Percentiles rank a stretch among this genome's conserved stretches.
Conservation (phyloP, 1,139 yeast genomes). For the Torulaspora globosa region DNA sequence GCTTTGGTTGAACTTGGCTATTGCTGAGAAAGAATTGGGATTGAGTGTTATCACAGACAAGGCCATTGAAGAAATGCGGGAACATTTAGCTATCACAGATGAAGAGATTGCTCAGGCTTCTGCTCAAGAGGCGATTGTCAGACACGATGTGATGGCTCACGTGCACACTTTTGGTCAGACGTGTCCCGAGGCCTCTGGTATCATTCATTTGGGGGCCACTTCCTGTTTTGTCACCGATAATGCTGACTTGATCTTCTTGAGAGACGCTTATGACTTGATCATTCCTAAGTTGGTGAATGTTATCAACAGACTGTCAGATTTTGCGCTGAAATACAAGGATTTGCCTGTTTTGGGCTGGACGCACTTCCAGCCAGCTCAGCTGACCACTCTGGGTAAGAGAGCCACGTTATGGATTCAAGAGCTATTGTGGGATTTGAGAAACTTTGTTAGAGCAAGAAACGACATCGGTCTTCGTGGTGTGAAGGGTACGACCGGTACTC, state of each 20-base stretch:
- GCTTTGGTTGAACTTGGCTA: slow-evolving; percentile 92
- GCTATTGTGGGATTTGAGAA: slow-evolving; percentile 94
- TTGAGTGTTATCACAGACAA: slow-evolving; percentile 78
- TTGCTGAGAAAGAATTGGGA: slow-evolving; percentile 92
- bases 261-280: slow-evolving; percentile 90
- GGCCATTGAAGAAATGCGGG: slow-evolving; percentile 81
- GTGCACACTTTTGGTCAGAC: slow-evolving; percentile 91
- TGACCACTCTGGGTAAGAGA: slow-evolving; percentile 97
- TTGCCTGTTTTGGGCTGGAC: slow-evolving; percentile 98
- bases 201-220: slow-evolving; percentile 97
- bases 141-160: slow-evolving; percentile 99
- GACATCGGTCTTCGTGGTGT: slow-evolving; percentile 97
- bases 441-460: slow-evolving; percentile 91
- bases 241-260: slow-evolving; percentile 91
- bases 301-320: slow-evolving; percentile 79
- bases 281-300: slow-evolving; percentile 96
- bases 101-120: slow-evolving; percentile 87
- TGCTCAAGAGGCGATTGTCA: slow-evolving; percentile 92
- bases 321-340: slow-evolving; percentile 89
- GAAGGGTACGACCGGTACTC: slow-evolving; percentile 99
- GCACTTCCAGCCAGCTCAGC: slow-evolving; percentile 98
- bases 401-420: slow-evolving; percentile 98
- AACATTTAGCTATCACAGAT: slow-evolving; percentile 78
- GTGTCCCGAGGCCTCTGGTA: slow-evolving; percentile 96
- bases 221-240: slow-evolving; percentile 97